phyloP scores from a whole-genome alignment of 1,284 basidiomycete genomes.

The Ustilago esculenta region DNA sequence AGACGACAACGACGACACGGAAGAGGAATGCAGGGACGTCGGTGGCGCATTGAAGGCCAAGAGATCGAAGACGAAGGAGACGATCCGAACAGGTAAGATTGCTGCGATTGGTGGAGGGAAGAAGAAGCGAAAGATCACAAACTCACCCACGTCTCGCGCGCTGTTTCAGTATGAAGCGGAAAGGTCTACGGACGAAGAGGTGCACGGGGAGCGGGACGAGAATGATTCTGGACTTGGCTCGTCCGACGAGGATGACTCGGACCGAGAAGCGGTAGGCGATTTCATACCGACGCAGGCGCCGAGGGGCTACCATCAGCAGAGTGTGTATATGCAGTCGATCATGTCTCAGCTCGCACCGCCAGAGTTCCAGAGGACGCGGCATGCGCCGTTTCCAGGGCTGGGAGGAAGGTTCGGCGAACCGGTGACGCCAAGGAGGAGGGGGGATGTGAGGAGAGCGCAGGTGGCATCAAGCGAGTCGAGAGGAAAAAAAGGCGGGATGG shows the following conservation, averaged over 20 bases:
- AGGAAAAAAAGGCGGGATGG: conserved; percentile 8
- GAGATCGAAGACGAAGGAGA: not conserved
- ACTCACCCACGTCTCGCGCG: conserved; percentile 67
- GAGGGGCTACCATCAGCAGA: conserved; percentile 71
- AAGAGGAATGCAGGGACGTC: not conserved
- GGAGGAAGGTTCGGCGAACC: conserved; percentile 47
- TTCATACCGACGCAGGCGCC: conserved; percentile 75
- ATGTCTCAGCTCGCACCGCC: conserved; percentile 52
- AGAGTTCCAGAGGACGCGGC: conserved; percentile 32
- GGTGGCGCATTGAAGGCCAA: not conserved
- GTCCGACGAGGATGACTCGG: conserved; percentile 72
- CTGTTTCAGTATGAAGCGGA: conserved; percentile 75
- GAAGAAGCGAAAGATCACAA: conserved; percentile 52
- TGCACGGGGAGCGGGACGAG: conserved; percentile 69
- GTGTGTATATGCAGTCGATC: conserved; percentile 61
- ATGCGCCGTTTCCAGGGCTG: conserved; percentile 45
- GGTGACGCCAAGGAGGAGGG: conserved; percentile 12
- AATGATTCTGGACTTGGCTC: conserved; percentile 71
- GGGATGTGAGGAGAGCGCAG: conserved; percentile 10
- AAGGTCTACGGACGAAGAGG: conserved; percentile 80
- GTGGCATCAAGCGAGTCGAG: conserved; percentile 41
- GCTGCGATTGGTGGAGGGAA: not conserved
- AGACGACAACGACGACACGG: conserved; percentile 10
- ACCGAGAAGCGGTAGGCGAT: conserved; percentile 74
- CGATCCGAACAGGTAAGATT: conserved; percentile 28